Percentiles rank a stretch among this genome's conserved stretches.
Evolutionary conservation across 2,329 filamentous ascomycete genomes (phyloP).

Genomic region (Cladophialophora chaetospira): DNA sequence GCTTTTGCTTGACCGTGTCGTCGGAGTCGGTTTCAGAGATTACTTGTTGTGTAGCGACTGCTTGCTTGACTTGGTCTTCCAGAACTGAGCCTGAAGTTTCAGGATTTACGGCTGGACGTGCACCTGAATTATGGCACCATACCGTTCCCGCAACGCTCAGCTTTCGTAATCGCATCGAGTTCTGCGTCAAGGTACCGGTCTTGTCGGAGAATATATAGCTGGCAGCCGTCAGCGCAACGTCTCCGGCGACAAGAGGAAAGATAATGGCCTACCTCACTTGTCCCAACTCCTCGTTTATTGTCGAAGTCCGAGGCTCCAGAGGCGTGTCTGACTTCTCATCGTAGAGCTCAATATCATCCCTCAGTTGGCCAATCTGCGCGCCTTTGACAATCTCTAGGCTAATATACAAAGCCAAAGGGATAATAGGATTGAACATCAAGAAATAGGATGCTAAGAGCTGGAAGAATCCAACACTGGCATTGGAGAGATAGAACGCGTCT

Average conservation of each 20-base stretch:
- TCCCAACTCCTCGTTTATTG: constrained; percentile 84
- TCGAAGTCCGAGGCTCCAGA: constrained; percentile 82
- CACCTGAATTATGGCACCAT: constrained; percentile 78
- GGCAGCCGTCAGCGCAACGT: no score
- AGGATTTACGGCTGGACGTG: no score
- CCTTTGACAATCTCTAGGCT: constrained; percentile 93
- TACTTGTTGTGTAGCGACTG: constrained; percentile 65
- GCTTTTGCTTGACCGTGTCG: constrained; percentile 56
- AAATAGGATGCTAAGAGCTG: constrained; percentile 83
- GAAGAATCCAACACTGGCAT: constrained; percentile 66
- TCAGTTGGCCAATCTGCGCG: constrained; percentile 71
- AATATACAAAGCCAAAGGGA: constrained; percentile 88
- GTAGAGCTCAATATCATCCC: constrained; percentile 88
- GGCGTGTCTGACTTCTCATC: constrained; percentile 77
- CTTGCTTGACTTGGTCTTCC: no score
- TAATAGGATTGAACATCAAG: constrained; percentile 95
- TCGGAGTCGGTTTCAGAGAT: constrained; percentile 49
- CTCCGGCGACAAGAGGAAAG: no score
- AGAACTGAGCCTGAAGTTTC: no score
- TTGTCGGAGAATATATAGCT: constrained; percentile 89
- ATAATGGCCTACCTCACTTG: no score
- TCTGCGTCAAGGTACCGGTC: constrained; percentile 86
- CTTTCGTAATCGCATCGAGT: constrained; percentile 86
- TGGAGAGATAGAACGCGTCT: constrained; percentile 70
- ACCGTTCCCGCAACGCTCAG: constrained; percentile 80